phyloP scores from a whole-genome alignment of 2,329 filamentous ascomycete species.

The Hypoxylon sp. region DNA sequence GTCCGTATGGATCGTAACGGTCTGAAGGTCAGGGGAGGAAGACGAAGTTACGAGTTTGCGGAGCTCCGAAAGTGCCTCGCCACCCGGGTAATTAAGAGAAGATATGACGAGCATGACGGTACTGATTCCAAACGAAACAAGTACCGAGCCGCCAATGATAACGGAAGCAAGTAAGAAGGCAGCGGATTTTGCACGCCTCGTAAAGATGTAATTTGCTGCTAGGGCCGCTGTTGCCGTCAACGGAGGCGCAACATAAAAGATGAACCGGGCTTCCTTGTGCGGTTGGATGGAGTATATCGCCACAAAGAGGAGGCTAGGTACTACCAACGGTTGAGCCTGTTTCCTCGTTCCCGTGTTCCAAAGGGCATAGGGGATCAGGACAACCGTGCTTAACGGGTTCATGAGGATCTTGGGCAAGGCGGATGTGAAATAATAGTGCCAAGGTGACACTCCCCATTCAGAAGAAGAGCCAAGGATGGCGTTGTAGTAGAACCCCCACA shows the following conservation, averaged over 20 bases:
- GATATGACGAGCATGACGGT: conserved; percentile 81
- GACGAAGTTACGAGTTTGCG: conserved; percentile 58
- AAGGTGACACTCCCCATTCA: conserved; percentile 89
- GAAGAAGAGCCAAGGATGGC: conserved; percentile 86
- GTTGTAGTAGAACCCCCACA: conserved; percentile 92
- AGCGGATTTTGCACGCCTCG: conserved; percentile 73
- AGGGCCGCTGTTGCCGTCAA: conserved; percentile 84
- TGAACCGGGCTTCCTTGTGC: conserved; percentile 96
- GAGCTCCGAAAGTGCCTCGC: conserved; percentile 77
- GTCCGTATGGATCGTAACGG: conserved; percentile 72
- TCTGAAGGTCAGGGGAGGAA: conserved; percentile 51
- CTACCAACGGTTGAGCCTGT: conserved; percentile 65
- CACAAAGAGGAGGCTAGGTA: conserved; percentile 81
- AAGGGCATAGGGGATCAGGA: conserved; percentile 70
- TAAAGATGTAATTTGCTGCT: conserved; percentile 79
- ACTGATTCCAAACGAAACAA: conserved; percentile 73
- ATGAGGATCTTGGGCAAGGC: conserved; percentile 86
- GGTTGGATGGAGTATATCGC: conserved; percentile 88
- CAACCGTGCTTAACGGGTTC: conserved; percentile 77
- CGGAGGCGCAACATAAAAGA: conserved; percentile 87
- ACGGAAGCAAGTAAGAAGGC: conserved; percentile 70
- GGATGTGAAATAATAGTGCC: conserved; percentile 87
- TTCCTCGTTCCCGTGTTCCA: conserved; percentile 62
- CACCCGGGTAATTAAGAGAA: conserved; percentile 93
- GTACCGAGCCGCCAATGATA: conserved; percentile 71